A percentile compares a stretch with the other conserved stretches of the same genome.
Evolutionary conservation across 2,329 filamentous ascomycete genomes (phyloP).

Genomic region (Lojkania enalia): DNA sequence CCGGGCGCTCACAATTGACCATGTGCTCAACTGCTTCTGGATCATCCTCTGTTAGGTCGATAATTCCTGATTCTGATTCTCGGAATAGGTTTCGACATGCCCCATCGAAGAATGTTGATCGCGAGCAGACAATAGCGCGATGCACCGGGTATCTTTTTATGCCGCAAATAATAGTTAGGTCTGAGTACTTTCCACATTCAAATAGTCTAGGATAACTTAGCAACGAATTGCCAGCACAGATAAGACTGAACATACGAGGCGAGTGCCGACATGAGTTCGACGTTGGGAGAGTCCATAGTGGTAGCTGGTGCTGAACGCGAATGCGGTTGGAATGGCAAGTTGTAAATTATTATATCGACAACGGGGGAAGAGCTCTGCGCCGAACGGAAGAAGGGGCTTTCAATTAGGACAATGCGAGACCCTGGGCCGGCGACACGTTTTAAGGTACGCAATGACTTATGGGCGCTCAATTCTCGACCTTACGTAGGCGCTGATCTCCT

Average conservation of each 20-base stretch:
- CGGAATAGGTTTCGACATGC: conserved; percentile 44
- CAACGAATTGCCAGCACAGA: conserved; percentile 12
- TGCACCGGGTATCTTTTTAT: conserved; percentile 52
- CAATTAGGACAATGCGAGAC: neutral
- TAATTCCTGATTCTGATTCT: conserved; percentile 42
- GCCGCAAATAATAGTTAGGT: conserved; percentile 54
- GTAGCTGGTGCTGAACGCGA: neutral
- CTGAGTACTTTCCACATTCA: conserved; percentile 49
- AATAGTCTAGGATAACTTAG: conserved; percentile 43
- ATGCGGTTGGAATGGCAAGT: neutral
- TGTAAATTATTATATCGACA: neutral
- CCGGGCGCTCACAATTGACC: conserved; percentile 43
- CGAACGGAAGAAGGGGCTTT: conserved; percentile 1
- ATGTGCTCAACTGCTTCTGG: conserved; percentile 47
- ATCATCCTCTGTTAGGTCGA: conserved; percentile 47
- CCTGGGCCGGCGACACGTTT: conserved; percentile 1
- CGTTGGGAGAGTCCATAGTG: conserved; percentile 45
- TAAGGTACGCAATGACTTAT: conserved; percentile 9
- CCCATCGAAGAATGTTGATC: conserved; percentile 52
- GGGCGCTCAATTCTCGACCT: conserved; percentile 4
- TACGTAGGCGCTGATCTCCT: conserved; percentile 8
- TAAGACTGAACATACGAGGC: conserved; percentile 48
- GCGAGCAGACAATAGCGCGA: conserved; percentile 53
- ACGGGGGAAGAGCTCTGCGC: no score
- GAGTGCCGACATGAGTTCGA: conserved; percentile 52